These are phyloP conservation scores for Phytomonas sp. DNA, from an alignment of 208 protist species.

Conservation along the genomic window DNA sequence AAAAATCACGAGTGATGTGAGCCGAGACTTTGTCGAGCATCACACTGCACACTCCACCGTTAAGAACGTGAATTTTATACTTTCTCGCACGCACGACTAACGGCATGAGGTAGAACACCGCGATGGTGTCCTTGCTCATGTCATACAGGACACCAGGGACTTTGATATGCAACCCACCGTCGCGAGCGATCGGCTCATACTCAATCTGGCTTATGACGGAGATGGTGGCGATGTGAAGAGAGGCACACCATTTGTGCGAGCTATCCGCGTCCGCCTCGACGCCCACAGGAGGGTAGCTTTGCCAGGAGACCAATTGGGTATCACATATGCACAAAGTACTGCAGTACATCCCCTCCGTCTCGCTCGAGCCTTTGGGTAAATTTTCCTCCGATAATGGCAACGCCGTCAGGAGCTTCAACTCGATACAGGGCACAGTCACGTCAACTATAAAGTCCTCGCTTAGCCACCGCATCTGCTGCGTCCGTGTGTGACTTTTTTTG, in stretches of 20 bases:
- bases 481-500: slow-evolving; percentile 50
- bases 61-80: slow-evolving; percentile 36
- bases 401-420: slow-evolving; percentile 55
- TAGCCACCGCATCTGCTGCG: slow-evolving; percentile 75
- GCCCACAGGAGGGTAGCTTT: slow-evolving; percentile 41
- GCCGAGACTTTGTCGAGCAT: slow-evolving; percentile 33
- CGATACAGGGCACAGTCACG: slow-evolving; percentile 44
- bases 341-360: slow-evolving; percentile 50
- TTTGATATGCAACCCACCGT: slow-evolving; percentile 48
- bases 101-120: slow-evolving; percentile 40
- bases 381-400: slow-evolving; percentile 48
- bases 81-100: slow-evolving; percentile 37
- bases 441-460: slow-evolving; percentile 64
- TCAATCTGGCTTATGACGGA: slow-evolving; percentile 70
- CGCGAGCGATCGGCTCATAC: slow-evolving; percentile 58
- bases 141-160: slow-evolving; percentile 52
- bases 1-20: slow-evolving; percentile 59
- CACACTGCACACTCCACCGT: slow-evolving; percentile 54
- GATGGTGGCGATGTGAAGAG: slow-evolving; percentile 42
- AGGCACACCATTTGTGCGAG: slow-evolving; percentile 29
- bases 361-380: slow-evolving; percentile 8
- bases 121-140: slow-evolving; percentile 47
- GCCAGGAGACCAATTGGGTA: slow-evolving; percentile 41
- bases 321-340: slow-evolving; percentile 35
- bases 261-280: slow-evolving; percentile 26